Percentiles rank a stretch among this genome's conserved stretches.
Evolutionary conservation across 192 early-diverging fungal species (phyloP).

Genomic region (Backusella luteola): DNA sequence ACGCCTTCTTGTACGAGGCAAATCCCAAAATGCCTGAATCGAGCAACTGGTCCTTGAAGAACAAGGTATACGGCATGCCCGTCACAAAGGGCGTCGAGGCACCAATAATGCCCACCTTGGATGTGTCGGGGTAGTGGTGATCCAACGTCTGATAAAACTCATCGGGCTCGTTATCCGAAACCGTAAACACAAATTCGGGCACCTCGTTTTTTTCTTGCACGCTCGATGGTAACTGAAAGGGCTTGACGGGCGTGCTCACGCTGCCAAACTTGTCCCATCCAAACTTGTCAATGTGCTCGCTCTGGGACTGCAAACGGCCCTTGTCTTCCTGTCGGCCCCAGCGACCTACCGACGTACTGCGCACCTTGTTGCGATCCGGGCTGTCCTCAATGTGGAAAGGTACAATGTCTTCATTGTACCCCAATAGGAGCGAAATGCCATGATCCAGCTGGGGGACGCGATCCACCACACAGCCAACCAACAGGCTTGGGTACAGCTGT

Average conservation of each 20-base stretch:
- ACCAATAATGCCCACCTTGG: slow-evolving; percentile 47
- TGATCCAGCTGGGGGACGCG: slow-evolving; percentile 25
- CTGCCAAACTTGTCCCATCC: slow-evolving; percentile 33
- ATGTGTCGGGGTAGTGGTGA: slow-evolving; percentile 35
- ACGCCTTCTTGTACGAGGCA: slow-evolving; percentile 14
- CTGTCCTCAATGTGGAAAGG: slow-evolving; percentile 25
- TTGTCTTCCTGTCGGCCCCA: slow-evolving; percentile 36
- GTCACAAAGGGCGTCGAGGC: slow-evolving; percentile 57
- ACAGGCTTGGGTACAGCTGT: background rate
- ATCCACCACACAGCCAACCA: slow-evolving; percentile 34
- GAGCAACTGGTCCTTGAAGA: slow-evolving; percentile 40
- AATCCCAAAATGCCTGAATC: slow-evolving; percentile 52
- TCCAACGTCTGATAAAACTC: slow-evolving; percentile 51
- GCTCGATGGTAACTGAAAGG: background rate
- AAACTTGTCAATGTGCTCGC: slow-evolving; percentile 20
- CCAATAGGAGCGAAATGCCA: slow-evolving; percentile 29
- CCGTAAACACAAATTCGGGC: slow-evolving; percentile 34
- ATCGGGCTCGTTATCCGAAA: slow-evolving; percentile 54
- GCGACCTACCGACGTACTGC: slow-evolving; percentile 33
- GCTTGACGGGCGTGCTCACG: slow-evolving; percentile 21
- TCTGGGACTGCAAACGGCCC: slow-evolving; percentile 18
- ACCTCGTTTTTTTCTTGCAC: background rate
- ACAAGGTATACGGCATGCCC: slow-evolving; percentile 49
- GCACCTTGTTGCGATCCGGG: slow-evolving; percentile 16
- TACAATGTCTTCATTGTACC: slow-evolving; percentile 20